A percentile compares a stretch with the other conserved stretches of the same genome.
These are phyloP conservation scores for Hypoxylon sp. DNA, from an alignment of 2,329 filamentous ascomycete genomes.

Conservation along the genomic window DNA sequence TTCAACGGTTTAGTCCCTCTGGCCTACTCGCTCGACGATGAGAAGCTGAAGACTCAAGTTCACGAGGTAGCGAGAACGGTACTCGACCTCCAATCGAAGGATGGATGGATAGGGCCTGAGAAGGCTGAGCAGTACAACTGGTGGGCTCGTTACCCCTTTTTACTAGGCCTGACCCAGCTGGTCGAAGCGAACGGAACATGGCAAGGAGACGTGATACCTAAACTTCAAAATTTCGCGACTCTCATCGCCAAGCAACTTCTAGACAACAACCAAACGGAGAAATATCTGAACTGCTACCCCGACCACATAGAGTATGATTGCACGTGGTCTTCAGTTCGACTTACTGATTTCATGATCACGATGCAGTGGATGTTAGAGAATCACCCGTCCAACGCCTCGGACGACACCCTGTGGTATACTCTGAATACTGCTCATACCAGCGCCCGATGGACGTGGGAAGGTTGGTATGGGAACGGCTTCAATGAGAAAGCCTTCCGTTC, in stretches of 20 bases:
- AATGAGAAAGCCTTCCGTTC: background rate
- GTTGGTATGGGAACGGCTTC: background rate
- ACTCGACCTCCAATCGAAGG: background rate
- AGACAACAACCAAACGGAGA: background rate
- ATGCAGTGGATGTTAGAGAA: background rate
- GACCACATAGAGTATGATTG: background rate
- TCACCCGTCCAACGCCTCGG: background rate
- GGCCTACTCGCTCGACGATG: too few relatives aligned
- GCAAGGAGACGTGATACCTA: background rate
- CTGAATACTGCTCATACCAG: background rate
- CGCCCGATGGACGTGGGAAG: background rate
- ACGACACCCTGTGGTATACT: background rate
- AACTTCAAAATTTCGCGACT: background rate
- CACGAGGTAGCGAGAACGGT: background rate
- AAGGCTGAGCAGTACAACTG: background rate
- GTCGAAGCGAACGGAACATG: background rate
- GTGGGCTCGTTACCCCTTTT: background rate
- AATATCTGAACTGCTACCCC: background rate
- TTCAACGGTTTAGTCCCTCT: too few relatives aligned
- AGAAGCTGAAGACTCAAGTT: background rate
- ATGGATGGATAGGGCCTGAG: background rate
- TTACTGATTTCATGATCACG: background rate
- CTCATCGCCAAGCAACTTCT: background rate
- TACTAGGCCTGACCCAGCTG: background rate
- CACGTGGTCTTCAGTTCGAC: background rate